These are phyloP conservation scores for Chaetomium strumarium DNA, from an alignment of 2,329 filamentous ascomycete genomes.

Conservation along the genomic window DNA sequence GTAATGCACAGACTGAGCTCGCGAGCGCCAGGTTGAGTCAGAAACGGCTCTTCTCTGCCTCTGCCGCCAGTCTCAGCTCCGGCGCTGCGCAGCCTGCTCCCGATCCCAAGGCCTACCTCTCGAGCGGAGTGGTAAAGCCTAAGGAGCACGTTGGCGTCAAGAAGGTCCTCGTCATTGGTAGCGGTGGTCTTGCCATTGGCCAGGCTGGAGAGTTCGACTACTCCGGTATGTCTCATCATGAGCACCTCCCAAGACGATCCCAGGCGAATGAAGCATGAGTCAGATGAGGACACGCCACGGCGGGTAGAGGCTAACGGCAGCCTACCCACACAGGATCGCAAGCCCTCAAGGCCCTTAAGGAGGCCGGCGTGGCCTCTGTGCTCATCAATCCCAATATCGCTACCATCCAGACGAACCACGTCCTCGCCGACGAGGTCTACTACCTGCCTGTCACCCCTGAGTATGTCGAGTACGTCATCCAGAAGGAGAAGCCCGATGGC, in stretches of 20 bases:
- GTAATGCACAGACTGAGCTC: slow-evolving; percentile 29
- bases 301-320: slow-evolving; percentile 20
- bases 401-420: slow-evolving; percentile 95
- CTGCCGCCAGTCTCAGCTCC: slow-evolving; percentile 36
- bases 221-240: slow-evolving; percentile 62
- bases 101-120: slow-evolving; percentile 78
- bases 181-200: slow-evolving; percentile 91
- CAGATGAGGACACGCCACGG: slow-evolving; percentile 19
- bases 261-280: slow-evolving; percentile 26
- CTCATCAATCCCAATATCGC: slow-evolving; percentile 98
- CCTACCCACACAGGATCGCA: slow-evolving; percentile 64
- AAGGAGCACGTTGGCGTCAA: slow-evolving; percentile 80
- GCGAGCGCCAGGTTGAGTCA: slow-evolving; percentile 30
- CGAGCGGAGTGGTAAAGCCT: slow-evolving; percentile 79
- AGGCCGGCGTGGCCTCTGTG: slow-evolving; percentile 84
- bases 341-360: slow-evolving; percentile 93
- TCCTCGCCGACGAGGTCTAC: slow-evolving; percentile 94
- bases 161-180: slow-evolving; percentile 95
- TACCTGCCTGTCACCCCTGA: slow-evolving; percentile 96
- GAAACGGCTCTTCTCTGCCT: slow-evolving; percentile 46
- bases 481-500: slow-evolving; percentile 88
- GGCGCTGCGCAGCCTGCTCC: slow-evolving; percentile 61
- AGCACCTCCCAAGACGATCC: background rate
- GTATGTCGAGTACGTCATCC: slow-evolving; percentile 96
- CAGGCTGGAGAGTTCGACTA: slow-evolving; percentile 99